Percentiles rank a stretch among this genome's conserved stretches.
phyloP scores from a whole-genome alignment of 139 green algal species.

The Tetradesmus obliquus region DNA sequence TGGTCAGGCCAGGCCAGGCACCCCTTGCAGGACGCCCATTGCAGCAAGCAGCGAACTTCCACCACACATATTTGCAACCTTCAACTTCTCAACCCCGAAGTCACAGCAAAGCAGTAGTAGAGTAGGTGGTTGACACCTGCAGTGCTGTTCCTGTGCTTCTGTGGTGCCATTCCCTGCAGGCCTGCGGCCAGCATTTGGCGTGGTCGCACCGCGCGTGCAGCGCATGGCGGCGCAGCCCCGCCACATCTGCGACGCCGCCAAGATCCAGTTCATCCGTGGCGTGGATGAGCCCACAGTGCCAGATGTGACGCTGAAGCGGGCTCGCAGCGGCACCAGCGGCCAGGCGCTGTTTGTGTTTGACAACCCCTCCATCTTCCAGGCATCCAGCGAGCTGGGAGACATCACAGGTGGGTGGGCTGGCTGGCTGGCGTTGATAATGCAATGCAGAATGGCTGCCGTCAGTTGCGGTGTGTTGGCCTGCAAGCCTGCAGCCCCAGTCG shows the following conservation, averaged over 20 bases:
- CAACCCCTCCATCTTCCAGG: constrained; percentile 94
- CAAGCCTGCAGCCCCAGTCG: too few species aligned
- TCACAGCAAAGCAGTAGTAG: too few species aligned
- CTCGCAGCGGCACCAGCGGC: constrained; percentile 85
- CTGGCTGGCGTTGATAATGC: neutral
- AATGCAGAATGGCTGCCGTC: too few species aligned
- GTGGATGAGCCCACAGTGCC: constrained; percentile 91
- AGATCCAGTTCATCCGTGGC: constrained; percentile 95
- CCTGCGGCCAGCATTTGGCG: neutral
- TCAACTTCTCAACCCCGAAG: too few species aligned
- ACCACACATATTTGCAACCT: too few species aligned
- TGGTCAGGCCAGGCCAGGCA: neutral
- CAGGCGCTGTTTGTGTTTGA: constrained; percentile 94
- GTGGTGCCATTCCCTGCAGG: constrained; percentile 3
- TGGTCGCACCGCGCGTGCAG: constrained; percentile 18
- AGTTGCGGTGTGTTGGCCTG: too few species aligned
- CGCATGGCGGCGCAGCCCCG: neutral
- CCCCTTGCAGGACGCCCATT: neutral
- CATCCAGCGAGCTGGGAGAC: constrained; percentile 69
- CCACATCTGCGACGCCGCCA: constrained; percentile 47
- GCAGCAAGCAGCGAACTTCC: neutral
- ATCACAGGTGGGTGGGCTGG: constrained; percentile 47
- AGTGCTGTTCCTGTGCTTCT: too few species aligned
- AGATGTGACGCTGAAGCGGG: constrained; percentile 92
- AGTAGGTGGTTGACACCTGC: too few species aligned